phyloP scores from a whole-genome alignment of 225 moss, liverwort and hornwort genomes.

The Bryoerythrophyllum caledonicum region DNA sequence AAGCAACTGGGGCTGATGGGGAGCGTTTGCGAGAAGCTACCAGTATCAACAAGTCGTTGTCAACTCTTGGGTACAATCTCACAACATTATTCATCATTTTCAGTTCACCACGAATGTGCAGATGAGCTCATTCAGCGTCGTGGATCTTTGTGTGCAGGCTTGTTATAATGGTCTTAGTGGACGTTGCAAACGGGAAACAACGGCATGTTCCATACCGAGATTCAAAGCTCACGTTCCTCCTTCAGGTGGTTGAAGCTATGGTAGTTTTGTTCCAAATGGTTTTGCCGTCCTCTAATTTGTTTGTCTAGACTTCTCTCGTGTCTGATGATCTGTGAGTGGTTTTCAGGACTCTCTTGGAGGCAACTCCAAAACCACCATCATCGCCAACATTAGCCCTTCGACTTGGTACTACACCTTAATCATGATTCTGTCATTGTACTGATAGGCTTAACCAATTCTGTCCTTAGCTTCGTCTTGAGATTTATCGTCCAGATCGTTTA shows the following conservation, averaged over 20 bases:
- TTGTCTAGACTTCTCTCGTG: background rate
- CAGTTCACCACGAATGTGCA: background rate
- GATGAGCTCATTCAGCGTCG: background rate
- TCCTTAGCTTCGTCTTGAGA: background rate
- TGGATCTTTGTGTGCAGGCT: slow-evolving; percentile 47
- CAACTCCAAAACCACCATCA: slow-evolving; percentile 95
- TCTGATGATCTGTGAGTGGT: slow-evolving; percentile 7
- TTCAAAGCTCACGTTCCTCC: slow-evolving; percentile 96
- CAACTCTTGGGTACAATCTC: slow-evolving; percentile 79
- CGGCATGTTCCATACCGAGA: slow-evolving; percentile 95
- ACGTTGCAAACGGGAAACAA: slow-evolving; percentile 93
- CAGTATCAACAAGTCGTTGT: slow-evolving; percentile 93
- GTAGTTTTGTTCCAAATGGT: background rate
- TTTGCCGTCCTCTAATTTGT: background rate
- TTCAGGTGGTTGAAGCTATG: slow-evolving; percentile 58
- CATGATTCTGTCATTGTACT: background rate
- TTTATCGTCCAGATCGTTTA: background rate
- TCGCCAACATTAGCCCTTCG: slow-evolving; percentile 93
- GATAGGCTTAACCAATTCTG: background rate
- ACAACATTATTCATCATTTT: background rate
- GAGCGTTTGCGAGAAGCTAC: slow-evolving; percentile 94
- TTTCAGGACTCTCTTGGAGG: slow-evolving; percentile 93
- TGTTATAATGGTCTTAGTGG: slow-evolving; percentile 96
- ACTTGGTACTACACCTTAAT: slow-evolving; percentile 51
- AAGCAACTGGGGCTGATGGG: slow-evolving; percentile 91